Percentiles rank a stretch among this genome's conserved stretches.
These are phyloP conservation scores for Rugonectria rugulosa DNA, from an alignment of 2,329 filamentous ascomycete genomes.

Conservation along the genomic window DNA sequence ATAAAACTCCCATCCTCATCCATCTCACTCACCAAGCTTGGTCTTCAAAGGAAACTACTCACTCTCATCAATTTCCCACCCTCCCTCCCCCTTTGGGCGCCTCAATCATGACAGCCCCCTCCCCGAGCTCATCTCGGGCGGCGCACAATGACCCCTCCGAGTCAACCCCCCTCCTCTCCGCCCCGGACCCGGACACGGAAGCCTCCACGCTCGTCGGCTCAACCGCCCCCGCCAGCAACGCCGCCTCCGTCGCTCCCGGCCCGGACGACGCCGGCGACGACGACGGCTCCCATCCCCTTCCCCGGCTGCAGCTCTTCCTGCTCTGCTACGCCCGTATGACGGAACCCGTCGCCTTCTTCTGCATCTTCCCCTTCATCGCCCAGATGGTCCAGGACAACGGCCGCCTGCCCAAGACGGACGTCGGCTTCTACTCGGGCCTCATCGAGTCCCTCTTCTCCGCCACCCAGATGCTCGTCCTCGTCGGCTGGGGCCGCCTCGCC, in stretches of 20 bases:
- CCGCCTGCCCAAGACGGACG: constrained; percentile 66
- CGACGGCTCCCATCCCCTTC: constrained; percentile 28
- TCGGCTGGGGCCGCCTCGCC: constrained; percentile 69
- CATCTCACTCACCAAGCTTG: too few relatives aligned
- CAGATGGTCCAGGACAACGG: constrained; percentile 77
- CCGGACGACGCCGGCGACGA: constrained; percentile 16
- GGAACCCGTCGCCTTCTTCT: constrained; percentile 84
- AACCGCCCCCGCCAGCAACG: constrained; percentile 19
- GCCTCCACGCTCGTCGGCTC: constrained; percentile 36
- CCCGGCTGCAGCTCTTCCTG: constrained; percentile 71
- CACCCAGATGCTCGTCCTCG: constrained; percentile 80
- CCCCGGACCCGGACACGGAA: constrained; percentile 34
- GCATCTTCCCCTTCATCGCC: constrained; percentile 82
- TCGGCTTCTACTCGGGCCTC: constrained; percentile 81
- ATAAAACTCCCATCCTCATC: too few relatives aligned
- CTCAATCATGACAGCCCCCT: constrained; percentile 24
- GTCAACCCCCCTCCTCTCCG: constrained; percentile 30
- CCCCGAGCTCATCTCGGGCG: constrained; percentile 16
- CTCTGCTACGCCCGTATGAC: constrained; percentile 77
- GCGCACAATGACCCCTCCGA: constrained; percentile 25
- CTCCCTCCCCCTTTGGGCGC: too few relatives aligned
- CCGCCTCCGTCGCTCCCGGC: constrained; percentile 17
- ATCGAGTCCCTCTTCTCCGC: constrained; percentile 78
- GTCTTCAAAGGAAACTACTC: background rate
- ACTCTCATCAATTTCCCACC: too few relatives aligned